These are phyloP conservation scores for Penicillium sp. DNA, from an alignment of 2,329 filamentous ascomycete genomes.

Conservation along the genomic window DNA sequence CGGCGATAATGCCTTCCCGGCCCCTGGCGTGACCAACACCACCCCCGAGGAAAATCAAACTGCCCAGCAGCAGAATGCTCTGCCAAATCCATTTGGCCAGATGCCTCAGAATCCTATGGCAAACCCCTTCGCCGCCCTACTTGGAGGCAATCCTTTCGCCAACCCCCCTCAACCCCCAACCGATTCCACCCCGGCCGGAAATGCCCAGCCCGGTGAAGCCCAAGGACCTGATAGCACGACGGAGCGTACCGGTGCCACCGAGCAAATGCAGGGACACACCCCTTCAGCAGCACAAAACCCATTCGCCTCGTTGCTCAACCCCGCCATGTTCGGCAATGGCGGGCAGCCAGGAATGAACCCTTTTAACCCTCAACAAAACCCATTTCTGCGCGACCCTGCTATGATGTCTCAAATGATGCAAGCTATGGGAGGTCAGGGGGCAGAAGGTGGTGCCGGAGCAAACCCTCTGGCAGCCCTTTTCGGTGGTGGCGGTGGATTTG, in stretches of 20 bases:
- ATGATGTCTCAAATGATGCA: conserved; percentile 54
- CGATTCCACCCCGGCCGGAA: conserved; percentile 28
- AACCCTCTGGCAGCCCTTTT: conserved; percentile 46
- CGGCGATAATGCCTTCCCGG: conserved; percentile 63
- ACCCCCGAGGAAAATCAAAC: conserved; percentile 54
- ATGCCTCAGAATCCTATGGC: conserved; percentile 15
- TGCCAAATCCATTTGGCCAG: conserved; percentile 17
- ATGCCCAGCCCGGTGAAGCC: conserved; percentile 26
- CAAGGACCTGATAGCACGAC: conserved; percentile 28
- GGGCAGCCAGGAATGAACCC: conserved; percentile 43
- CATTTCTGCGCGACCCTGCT: conserved; percentile 55
- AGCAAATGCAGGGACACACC: conserved; percentile 23
- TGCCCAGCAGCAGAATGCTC: conserved; percentile 33
- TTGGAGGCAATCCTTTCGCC: conserved; percentile 39
- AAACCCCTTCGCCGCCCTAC: conserved; percentile 55
- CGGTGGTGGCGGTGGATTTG: conserved; percentile 38
- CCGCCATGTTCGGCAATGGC: conserved; percentile 33
- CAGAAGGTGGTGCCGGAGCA: conserved; percentile 31
- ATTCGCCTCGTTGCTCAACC: conserved; percentile 60
- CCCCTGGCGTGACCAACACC: conserved; percentile 84
- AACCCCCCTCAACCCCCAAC: conserved; percentile 24
- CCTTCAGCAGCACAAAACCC: conserved; percentile 54
- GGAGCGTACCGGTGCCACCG: conserved; percentile 26
- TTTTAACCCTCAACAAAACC: conserved; percentile 46
- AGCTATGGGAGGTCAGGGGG: conserved; percentile 39